Percentiles rank a stretch among this genome's conserved stretches.
Evolutionary conservation across 2,329 filamentous ascomycete genomes (phyloP).

Genomic region (Fusarium phyllophilum): DNA sequence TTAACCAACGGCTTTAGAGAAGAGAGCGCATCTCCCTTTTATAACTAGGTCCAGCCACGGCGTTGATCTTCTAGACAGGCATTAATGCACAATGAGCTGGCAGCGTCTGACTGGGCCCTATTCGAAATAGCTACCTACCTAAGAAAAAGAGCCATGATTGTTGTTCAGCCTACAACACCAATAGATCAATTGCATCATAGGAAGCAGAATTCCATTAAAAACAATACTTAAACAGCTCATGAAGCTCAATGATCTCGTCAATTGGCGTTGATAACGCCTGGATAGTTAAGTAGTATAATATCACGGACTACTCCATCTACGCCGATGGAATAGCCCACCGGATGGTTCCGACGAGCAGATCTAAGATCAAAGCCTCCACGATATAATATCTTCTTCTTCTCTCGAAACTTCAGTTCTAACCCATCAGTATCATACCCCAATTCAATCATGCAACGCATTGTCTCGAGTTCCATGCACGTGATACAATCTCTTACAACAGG

Average conservation of each 20-base stretch:
- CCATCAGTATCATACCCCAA: not conserved
- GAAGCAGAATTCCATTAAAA: not conserved
- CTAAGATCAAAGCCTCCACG: not conserved
- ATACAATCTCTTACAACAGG: not conserved
- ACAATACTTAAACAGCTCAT: not conserved
- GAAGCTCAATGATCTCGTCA: not conserved
- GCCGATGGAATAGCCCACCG: not conserved
- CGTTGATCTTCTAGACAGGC: slow-evolving; percentile 31
- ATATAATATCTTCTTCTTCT: not conserved
- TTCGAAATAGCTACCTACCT: slow-evolving; percentile 24
- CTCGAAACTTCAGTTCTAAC: too few relatives aligned
- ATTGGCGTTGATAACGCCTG: not conserved
- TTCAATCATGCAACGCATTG: not conserved
- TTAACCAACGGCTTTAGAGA: not conserved
- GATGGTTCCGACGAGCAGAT: not conserved
- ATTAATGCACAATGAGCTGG: slow-evolving; percentile 45
- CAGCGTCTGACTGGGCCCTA: slow-evolving; percentile 42
- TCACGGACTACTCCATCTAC: not conserved
- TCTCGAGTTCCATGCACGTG: not conserved
- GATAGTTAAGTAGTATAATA: not conserved
- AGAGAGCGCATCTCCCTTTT: slow-evolving; percentile 33
- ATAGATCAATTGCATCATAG: slow-evolving; percentile 1
- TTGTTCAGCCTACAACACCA: not conserved
- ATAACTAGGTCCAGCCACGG: slow-evolving; percentile 31
- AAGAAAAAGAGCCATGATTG: not conserved